A percentile compares a stretch with the other conserved stretches of the same genome.
Conservation (phyloP, 352 stramenopile species). For the Pythium graminicola region DNA sequence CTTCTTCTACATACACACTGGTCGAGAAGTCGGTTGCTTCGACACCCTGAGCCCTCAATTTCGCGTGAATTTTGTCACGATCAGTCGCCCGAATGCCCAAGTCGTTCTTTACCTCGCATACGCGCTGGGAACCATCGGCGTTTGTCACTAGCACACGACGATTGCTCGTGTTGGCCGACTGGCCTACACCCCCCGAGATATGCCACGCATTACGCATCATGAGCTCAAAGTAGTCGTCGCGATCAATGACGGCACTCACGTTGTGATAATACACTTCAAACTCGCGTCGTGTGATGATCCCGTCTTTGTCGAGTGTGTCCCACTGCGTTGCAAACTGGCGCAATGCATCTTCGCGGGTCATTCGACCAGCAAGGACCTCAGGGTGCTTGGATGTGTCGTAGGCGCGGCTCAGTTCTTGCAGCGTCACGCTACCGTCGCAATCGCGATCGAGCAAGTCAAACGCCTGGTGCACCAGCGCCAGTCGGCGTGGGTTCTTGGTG, state of each 20-base stretch:
- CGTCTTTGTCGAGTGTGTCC: slow-evolving; percentile 31
- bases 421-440: slow-evolving; percentile 38
- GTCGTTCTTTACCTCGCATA: slow-evolving; percentile 43
- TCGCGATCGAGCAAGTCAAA: slow-evolving; percentile 69
- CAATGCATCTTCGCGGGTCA: slow-evolving; percentile 29
- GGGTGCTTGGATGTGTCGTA: slow-evolving; percentile 54
- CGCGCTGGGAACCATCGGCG: slow-evolving; percentile 39
- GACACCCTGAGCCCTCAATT: slow-evolving; percentile 40
- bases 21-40: slow-evolving; percentile 12
- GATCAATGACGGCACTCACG: slow-evolving; percentile 59
- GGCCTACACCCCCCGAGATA: slow-evolving; percentile 55
- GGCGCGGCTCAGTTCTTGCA: slow-evolving; percentile 37
- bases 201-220: slow-evolving; percentile 84
- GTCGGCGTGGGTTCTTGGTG: slow-evolving; percentile 20
- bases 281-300: slow-evolving; percentile 28
- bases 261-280: slow-evolving; percentile 73
- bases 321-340: slow-evolving; percentile 37
- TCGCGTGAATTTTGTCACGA: slow-evolving; percentile 28
- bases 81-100: slow-evolving; percentile 30
- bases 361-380: slow-evolving; percentile 38
- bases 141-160: slow-evolving; percentile 56
- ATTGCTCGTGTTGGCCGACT: slow-evolving; percentile 59
- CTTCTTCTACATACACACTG: slow-evolving; percentile 19
- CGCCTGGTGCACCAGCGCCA: slow-evolving; percentile 51
- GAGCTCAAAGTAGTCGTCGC: slow-evolving; percentile 82